phyloP scores from a whole-genome alignment of 305 asterid species.

The Rubia tinctorum region DNA sequence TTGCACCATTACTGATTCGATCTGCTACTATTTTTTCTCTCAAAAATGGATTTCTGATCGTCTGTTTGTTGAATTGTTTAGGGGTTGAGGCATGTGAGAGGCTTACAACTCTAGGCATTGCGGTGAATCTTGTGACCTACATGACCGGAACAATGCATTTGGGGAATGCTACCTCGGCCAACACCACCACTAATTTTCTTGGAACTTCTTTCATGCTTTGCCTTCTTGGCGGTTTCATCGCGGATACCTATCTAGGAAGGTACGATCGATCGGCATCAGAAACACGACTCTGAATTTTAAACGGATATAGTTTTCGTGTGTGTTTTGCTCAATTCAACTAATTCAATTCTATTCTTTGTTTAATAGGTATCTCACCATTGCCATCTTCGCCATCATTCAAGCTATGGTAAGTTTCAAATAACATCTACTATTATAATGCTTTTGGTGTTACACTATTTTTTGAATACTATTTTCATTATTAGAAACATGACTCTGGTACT shows the following conservation, averaged over 20 bases:
- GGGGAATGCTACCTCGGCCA: conserved; percentile 43
- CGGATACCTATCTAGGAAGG: conserved; percentile 77
- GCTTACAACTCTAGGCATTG: conserved; percentile 74
- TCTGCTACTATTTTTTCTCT: too few relatives aligned
- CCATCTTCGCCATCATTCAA: conserved; percentile 66
- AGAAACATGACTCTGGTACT: too few relatives aligned
- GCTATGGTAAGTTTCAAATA: conserved; percentile 41
- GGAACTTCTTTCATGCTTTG: conserved; percentile 64
- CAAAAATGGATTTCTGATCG: too few relatives aligned
- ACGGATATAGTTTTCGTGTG: neutral
- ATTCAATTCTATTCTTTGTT: neutral
- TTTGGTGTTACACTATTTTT: too few relatives aligned
- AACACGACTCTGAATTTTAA: neutral
- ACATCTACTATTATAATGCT: too few relatives aligned
- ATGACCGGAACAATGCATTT: neutral
- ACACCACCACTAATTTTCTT: conserved; percentile 67
- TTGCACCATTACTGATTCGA: neutral
- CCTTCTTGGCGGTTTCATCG: conserved; percentile 62
- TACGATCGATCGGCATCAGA: neutral
- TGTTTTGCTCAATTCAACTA: neutral
- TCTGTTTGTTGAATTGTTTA: neutral
- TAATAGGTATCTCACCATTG: conserved; percentile 69
- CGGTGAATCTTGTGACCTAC: conserved; percentile 62
- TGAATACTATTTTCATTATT: too few relatives aligned
- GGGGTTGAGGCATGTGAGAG: conserved; percentile 72